Evolutionary conservation across 495 filamentous ascomycete genomes (phyloP).

Genomic region (Amphirosellinia nigrospora): DNA sequence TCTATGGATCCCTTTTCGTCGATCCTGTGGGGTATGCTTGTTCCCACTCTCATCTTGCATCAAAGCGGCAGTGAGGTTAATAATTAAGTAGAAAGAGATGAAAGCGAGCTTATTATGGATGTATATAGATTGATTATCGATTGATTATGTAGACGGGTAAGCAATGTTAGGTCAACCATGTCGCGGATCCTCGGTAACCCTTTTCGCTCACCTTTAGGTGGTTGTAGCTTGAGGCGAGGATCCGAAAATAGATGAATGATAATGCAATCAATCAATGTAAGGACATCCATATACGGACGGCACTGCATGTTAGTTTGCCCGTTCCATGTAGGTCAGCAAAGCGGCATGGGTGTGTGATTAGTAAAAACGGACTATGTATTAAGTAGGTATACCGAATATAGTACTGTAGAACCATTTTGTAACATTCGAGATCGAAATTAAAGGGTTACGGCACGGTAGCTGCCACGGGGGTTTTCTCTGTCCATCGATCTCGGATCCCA

Average conservation of each 20-base stretch:
- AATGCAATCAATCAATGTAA: slow-evolving; percentile 13
- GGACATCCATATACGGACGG: slow-evolving; percentile 14
- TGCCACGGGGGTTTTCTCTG: slow-evolving; percentile 5
- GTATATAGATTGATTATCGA: not conserved
- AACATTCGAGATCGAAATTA: not conserved
- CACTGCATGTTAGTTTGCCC: slow-evolving; percentile 17
- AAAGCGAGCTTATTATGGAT: not conserved
- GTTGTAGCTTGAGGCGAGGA: not conserved
- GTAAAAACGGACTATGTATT: not conserved
- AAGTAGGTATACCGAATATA: not conserved
- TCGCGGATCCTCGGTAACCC: slow-evolving; percentile 7
- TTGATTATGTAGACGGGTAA: not conserved
- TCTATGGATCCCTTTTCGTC: not conserved
- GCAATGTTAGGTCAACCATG: not conserved
- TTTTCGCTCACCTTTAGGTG: slow-evolving; percentile 14
- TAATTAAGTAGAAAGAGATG: not conserved
- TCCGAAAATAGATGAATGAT: slow-evolving; percentile 26
- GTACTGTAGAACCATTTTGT: too few species aligned
- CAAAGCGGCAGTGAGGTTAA: not conserved
- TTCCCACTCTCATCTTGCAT: not conserved
- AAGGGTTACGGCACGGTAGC: slow-evolving; percentile 8
- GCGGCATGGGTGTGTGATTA: slow-evolving; percentile 19
- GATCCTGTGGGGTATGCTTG: not conserved
- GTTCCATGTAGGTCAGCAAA: not conserved
- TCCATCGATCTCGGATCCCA: slow-evolving; percentile 5